phyloP scores from a whole-genome alignment of 2,329 filamentous ascomycete genomes.

The Fusarium sp. region DNA sequence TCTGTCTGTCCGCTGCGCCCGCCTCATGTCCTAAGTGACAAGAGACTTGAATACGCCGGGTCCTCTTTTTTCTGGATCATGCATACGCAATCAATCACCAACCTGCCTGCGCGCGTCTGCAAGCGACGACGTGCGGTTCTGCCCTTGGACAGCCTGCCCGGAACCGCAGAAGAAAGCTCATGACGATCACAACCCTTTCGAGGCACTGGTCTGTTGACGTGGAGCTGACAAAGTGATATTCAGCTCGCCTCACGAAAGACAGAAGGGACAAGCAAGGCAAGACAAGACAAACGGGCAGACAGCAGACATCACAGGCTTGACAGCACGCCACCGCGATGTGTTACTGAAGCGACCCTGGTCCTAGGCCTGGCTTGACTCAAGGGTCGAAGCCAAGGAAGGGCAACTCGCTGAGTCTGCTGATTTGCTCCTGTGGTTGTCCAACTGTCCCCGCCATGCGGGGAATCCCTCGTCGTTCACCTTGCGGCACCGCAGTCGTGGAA shows the following conservation, averaged over 20 bases:
- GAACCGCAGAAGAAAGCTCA: neutral
- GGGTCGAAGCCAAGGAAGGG: neutral
- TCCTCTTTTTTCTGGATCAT: conserved; percentile 11
- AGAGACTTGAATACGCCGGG: conserved; percentile 1
- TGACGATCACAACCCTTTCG: conserved; percentile 5
- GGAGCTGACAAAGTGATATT: neutral
- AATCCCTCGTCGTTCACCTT: neutral
- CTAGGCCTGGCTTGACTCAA: neutral
- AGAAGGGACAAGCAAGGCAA: neutral
- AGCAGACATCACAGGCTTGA: neutral
- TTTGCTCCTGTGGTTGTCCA: neutral
- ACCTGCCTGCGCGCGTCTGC: neutral
- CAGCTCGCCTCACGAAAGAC: neutral
- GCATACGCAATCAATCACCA: conserved; percentile 12
- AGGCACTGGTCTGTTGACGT: neutral
- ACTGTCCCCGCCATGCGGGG: neutral
- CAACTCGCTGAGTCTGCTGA: neutral
- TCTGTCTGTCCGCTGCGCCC: neutral
- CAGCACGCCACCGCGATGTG: neutral
- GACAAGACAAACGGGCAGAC: neutral
- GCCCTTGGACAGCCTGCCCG: neutral
- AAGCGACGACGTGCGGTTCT: neutral
- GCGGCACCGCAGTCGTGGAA: neutral
- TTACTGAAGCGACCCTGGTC: conserved; percentile 1
- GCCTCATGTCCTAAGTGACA: neutral